Evolutionary conservation across 805 yeast genomes (phyloP).

Genomic region (Nakazawaea holstii): DNA sequence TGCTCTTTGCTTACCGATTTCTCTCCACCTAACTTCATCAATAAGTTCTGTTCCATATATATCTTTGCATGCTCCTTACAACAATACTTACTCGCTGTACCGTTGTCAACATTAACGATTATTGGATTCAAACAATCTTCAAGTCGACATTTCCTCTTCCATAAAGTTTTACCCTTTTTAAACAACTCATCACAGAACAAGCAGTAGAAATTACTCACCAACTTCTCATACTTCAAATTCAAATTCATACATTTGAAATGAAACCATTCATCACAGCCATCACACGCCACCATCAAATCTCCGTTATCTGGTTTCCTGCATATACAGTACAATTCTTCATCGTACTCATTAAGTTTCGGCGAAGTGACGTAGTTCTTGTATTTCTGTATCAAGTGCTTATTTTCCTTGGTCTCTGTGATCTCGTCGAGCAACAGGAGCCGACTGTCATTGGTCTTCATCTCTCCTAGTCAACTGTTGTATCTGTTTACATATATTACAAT

Average conservation of each 20-base stretch:
- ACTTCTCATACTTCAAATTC: constrained; percentile 39
- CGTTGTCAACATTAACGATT: constrained; percentile 16
- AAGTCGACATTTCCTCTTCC: constrained; percentile 76
- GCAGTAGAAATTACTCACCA: constrained; percentile 66
- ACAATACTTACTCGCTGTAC: constrained; percentile 63
- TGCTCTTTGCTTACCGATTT: constrained; percentile 13
- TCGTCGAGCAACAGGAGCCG: background rate
- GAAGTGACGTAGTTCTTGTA: constrained; percentile 24
- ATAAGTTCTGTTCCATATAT: constrained; percentile 30
- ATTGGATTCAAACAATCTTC: constrained; percentile 53
- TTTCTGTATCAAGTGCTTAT: constrained; percentile 19
- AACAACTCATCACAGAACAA: constrained; percentile 54
- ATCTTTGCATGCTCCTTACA: constrained; percentile 60
- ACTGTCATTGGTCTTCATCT: background rate
- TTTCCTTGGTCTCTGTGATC: constrained; percentile 7
- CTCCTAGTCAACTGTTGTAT: background rate
- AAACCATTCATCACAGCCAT: constrained; percentile 93
- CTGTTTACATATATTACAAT: background rate
- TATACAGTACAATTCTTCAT: constrained; percentile 68
- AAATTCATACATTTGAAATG: constrained; percentile 76
- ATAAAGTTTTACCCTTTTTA: constrained; percentile 48
- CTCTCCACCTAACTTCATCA: constrained; percentile 14
- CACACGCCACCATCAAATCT: constrained; percentile 88
- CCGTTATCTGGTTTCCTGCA: constrained; percentile 79
- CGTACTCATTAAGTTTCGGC: constrained; percentile 36